Evolutionary conservation across 176 grass and related monocot genomes (phyloP).

Genomic region (Aegilops speltoides): DNA sequence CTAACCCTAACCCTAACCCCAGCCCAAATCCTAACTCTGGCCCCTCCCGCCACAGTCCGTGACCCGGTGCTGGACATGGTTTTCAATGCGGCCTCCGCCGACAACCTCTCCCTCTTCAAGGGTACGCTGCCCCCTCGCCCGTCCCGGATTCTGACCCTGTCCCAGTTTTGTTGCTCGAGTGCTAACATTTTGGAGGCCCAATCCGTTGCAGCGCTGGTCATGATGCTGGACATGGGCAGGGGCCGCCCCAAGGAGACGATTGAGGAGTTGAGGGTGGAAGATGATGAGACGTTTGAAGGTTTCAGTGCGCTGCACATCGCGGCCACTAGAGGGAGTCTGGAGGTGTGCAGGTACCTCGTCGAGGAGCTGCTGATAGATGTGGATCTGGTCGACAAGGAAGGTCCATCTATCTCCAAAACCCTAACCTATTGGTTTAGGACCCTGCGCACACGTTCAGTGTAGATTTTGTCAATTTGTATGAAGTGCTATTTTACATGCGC

Average conservation of each 20-base stretch:
- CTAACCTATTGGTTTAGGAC: neutral
- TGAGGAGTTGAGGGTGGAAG: neutral
- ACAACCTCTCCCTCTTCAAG: neutral
- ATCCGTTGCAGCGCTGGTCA: neutral
- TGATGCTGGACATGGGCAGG: constrained; percentile 2
- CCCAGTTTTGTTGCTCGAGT: neutral
- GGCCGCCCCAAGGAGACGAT: neutral
- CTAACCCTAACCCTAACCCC: neutral
- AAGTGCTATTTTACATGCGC: neutral
- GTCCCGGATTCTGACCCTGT: neutral
- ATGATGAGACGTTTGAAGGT: neutral
- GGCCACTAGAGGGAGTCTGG: neutral
- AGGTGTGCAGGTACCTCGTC: constrained; percentile 12
- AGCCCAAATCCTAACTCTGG: neutral
- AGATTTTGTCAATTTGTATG: neutral
- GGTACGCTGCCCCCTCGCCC: neutral
- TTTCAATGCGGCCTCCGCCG: neutral
- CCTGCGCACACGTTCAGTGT: too few species aligned
- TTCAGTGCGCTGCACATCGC: neutral
- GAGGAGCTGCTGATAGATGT: neutral
- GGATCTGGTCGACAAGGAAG: constrained; percentile 13
- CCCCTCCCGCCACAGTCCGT: neutral
- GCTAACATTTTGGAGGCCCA: neutral
- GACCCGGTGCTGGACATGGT: neutral
- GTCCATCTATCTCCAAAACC: neutral